These are phyloP conservation scores for Arthrobotrys conoides DNA, from an alignment of 2,329 filamentous ascomycete genomes.

Conservation along the genomic window DNA sequence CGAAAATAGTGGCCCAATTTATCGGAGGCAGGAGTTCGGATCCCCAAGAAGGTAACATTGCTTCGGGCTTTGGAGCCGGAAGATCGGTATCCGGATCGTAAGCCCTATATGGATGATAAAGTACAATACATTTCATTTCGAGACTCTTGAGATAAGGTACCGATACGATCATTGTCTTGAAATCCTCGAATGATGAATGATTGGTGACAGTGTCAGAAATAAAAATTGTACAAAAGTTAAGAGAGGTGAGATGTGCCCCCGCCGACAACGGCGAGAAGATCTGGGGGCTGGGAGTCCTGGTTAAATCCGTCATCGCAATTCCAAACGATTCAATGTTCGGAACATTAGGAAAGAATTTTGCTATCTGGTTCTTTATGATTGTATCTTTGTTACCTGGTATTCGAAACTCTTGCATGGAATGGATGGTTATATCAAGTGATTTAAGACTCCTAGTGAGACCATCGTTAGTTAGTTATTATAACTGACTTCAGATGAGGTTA, in stretches of 20 bases:
- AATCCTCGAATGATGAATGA: background rate
- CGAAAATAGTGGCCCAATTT: background rate
- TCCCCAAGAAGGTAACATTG: background rate
- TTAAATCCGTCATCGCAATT: background rate
- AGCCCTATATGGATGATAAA: background rate
- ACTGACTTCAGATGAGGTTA: no score
- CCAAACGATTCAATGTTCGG: background rate
- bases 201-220: background rate
- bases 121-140: background rate
- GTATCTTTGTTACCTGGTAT: background rate
- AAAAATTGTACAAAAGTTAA: constrained; percentile 4
- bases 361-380: background rate
- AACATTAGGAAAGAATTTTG: background rate
- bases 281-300: no score
- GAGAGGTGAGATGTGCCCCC: background rate
- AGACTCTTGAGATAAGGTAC: constrained; percentile 23
- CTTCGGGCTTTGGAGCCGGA: background rate
- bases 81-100: background rate
- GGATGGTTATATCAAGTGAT: background rate
- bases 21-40: background rate
- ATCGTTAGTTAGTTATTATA: background rate
- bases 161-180: constrained; percentile 4
- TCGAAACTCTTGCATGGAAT: background rate
- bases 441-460: background rate
- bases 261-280: background rate